These are phyloP conservation scores for Phytophthora ramorum DNA, from an alignment of 352 stramenopile genomes.

Conservation along the genomic window DNA sequence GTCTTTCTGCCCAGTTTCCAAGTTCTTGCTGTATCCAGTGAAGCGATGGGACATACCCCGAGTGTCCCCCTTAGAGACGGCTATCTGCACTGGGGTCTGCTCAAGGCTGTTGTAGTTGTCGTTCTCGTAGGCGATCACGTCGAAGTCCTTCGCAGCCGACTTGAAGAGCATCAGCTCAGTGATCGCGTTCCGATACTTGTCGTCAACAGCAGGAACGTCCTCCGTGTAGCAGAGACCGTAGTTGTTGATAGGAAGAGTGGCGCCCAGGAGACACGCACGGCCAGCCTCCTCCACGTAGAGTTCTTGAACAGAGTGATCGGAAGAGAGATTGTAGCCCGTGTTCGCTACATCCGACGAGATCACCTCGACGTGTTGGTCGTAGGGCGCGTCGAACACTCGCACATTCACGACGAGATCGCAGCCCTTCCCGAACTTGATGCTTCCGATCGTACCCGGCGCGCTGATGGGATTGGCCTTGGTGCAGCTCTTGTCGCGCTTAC, in stretches of 20 bases:
- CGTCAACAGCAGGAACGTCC: constrained; percentile 31
- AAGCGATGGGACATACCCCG: constrained; percentile 31
- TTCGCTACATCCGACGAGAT: constrained; percentile 34
- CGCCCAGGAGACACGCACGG: constrained; percentile 45
- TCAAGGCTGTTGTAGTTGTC: constrained; percentile 35
- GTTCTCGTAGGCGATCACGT: constrained; percentile 51
- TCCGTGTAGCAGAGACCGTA: constrained; percentile 50
- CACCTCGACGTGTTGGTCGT: constrained; percentile 41
- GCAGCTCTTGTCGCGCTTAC: constrained; percentile 34
- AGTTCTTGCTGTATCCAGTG: constrained; percentile 36
- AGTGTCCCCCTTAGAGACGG: constrained; percentile 5
- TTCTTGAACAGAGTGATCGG: constrained; percentile 43
- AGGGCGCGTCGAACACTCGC: constrained; percentile 45
- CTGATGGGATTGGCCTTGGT: constrained; percentile 43
- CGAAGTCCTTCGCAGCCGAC: constrained; percentile 39
- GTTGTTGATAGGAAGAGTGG: constrained; percentile 4
- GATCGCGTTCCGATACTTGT: constrained; percentile 38
- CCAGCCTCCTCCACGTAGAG: constrained; percentile 58
- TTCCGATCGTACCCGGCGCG: constrained; percentile 46
- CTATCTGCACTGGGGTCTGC: background rate
- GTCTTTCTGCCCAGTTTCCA: constrained; percentile 22
- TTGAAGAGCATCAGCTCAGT: constrained; percentile 55
- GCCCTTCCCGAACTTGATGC: constrained; percentile 48
- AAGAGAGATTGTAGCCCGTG: constrained; percentile 45
- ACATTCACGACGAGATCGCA: constrained; percentile 52